Conservation (phyloP, 306 rosid genomes). For the Dicorynia guianensis region DNA sequence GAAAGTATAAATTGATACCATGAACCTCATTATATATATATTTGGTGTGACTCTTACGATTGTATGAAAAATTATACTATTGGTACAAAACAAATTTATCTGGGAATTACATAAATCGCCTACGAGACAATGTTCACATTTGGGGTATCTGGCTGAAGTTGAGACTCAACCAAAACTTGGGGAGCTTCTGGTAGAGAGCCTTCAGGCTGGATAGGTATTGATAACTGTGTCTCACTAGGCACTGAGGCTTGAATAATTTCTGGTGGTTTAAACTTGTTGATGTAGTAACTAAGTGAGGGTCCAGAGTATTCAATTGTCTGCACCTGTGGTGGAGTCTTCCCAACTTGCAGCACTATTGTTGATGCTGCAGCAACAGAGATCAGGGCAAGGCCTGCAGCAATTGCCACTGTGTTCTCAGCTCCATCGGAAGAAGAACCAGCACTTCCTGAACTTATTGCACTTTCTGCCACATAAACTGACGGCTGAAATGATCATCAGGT, state of each 20-base stretch:
- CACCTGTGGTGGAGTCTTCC: constrained; percentile 67
- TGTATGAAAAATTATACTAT: constrained; percentile 2
- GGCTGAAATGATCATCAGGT: constrained; percentile 64
- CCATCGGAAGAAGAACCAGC: constrained; percentile 84
- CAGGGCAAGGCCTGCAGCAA: constrained; percentile 68
- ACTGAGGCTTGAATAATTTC: constrained; percentile 58
- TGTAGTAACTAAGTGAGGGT: constrained; percentile 82
- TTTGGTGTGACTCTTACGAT: no score
- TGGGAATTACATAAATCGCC: constrained; percentile 39
- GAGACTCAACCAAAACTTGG: constrained; percentile 48
- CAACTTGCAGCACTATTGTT: constrained; percentile 73
- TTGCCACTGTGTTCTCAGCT: constrained; percentile 73
- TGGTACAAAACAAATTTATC: constrained; percentile 28
- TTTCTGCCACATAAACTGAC: constrained; percentile 86
- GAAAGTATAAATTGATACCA: no score
- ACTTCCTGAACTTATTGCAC: constrained; percentile 85
- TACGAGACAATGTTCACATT: constrained; percentile 43
- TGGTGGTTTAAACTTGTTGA: constrained; percentile 73
- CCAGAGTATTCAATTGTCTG: constrained; percentile 72
- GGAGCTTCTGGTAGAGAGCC: constrained; percentile 42
- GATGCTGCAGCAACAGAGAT: constrained; percentile 78
- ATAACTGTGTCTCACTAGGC: constrained; percentile 44
- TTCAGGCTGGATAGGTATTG: constrained; percentile 48
- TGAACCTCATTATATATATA: no score
- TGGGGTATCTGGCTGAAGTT: constrained; percentile 40